A percentile compares a stretch with the other conserved stretches of the same genome.
phyloP scores from a whole-genome alignment of 176 grass and related monocot genomes.

The Musa itinerans region DNA sequence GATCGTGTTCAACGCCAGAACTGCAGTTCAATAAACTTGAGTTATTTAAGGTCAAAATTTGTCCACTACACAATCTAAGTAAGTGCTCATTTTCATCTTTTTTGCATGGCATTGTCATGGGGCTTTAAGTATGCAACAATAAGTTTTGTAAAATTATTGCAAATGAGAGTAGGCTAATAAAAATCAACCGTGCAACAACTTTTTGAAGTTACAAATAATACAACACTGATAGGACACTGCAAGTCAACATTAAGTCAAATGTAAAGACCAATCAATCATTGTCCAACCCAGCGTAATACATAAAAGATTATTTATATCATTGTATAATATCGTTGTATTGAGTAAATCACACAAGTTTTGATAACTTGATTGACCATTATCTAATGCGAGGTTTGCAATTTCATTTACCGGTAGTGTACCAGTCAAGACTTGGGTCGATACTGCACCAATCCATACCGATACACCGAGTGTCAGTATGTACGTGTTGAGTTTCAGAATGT shows the following conservation, averaged over 20 bases:
- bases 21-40: slow-evolving; percentile 4
- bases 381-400: no score
- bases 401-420: no score
- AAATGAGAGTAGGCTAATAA: background rate
- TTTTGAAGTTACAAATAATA: background rate
- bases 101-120: background rate
- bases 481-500: no score
- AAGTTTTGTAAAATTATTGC: background rate
- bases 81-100: no score
- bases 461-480: no score
- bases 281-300: no score
- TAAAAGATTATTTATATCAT: background rate
- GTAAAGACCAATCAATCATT: background rate
- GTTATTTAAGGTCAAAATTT: background rate
- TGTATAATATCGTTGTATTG: background rate
- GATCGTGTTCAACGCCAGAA: slow-evolving; percentile 28
- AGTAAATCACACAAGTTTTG: background rate
- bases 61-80: no score
- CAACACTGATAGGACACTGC: background rate
- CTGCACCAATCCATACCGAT: no score
- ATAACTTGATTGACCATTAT: background rate
- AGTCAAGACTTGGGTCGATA: no score
- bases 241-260: background rate
- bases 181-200: background rate
- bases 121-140: no score